Conservation (phyloP, 331 rosid genomes). For the Malus hybrid region DNA sequence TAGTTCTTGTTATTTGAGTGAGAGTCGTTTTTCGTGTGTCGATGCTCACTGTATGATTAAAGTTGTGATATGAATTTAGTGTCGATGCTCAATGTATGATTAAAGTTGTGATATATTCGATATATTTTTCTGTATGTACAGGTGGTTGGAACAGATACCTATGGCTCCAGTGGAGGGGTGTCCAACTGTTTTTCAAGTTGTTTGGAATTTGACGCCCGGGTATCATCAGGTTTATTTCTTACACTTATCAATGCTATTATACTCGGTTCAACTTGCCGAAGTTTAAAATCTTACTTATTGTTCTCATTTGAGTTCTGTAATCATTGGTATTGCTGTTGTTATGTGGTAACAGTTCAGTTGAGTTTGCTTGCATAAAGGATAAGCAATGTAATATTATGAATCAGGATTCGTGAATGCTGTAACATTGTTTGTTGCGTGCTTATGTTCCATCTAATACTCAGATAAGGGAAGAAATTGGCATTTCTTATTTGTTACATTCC, state of each 20-base stretch:
- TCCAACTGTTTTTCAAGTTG: slow-evolving; percentile 70
- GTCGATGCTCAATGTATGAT: neutral
- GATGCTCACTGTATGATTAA: neutral
- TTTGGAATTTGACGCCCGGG: slow-evolving; percentile 73
- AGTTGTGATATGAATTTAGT: neutral
- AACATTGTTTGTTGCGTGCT: neutral
- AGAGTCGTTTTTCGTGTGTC: neutral
- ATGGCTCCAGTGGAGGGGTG: slow-evolving; percentile 79
- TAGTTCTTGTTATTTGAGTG: neutral
- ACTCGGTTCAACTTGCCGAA: neutral
- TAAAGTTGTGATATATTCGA: slow-evolving; percentile 8
- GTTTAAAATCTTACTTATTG: neutral
- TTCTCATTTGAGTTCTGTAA: neutral
- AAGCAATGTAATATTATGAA: neutral
- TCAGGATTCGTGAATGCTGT: neutral
- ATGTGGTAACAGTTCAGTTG: neutral
- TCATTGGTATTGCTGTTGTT: neutral
- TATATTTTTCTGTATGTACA: slow-evolving; percentile 23
- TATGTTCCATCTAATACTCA: no score
- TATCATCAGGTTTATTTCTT: slow-evolving; percentile 62
- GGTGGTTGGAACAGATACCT: slow-evolving; percentile 62
- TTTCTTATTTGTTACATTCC: neutral
- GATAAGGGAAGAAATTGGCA: no score
- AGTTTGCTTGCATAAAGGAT: neutral
- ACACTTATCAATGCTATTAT: slow-evolving; percentile 6